These are phyloP conservation scores for Stagonosporopsis chrysanthemi DNA, from an alignment of 2,329 filamentous ascomycete genomes.

Conservation along the genomic window DNA sequence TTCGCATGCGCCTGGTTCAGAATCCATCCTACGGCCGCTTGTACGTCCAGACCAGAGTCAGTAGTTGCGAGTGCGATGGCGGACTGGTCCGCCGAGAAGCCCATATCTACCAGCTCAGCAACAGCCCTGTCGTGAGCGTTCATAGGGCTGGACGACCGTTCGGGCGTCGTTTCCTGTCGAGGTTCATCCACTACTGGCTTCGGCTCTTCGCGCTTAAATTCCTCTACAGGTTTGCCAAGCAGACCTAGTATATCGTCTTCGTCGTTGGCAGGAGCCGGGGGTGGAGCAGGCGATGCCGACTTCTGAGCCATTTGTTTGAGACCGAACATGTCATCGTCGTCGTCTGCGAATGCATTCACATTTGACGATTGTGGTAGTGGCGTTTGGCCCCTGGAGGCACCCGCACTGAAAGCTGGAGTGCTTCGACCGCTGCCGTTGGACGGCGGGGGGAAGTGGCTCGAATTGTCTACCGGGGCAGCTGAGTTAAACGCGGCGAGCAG, in stretches of 20 bases:
- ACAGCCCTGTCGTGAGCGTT: slow-evolving; percentile 78
- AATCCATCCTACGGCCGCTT: slow-evolving; percentile 87
- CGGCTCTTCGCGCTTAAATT: slow-evolving; percentile 49
- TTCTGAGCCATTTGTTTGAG: slow-evolving; percentile 68
- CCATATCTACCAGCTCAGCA: slow-evolving; percentile 92
- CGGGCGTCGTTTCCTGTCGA: slow-evolving; percentile 15
- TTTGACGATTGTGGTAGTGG: slow-evolving; percentile 33
- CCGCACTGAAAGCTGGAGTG: slow-evolving; percentile 47
- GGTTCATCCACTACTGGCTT: slow-evolving; percentile 15
- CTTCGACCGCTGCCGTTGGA: slow-evolving; percentile 50
- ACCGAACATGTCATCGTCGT: slow-evolving; percentile 88
- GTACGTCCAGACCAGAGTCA: slow-evolving; percentile 79
- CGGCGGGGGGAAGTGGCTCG: slow-evolving; percentile 64
- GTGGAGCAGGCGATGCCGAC: slow-evolving; percentile 32
- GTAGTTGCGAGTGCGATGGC: slow-evolving; percentile 80
- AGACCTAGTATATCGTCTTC: slow-evolving; percentile 71
- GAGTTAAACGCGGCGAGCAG: slow-evolving; percentile 68
- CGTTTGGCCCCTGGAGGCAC: slow-evolving; percentile 39
- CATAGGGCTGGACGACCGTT: slow-evolving; percentile 34
- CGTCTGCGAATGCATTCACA: slow-evolving; percentile 56
- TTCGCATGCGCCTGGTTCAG: slow-evolving; percentile 90
- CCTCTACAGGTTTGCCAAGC: slow-evolving; percentile 65
- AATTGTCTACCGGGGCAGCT: slow-evolving; percentile 65
- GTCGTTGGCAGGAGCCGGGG: slow-evolving; percentile 28
- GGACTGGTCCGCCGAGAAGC: slow-evolving; percentile 87